A percentile compares a stretch with the other conserved stretches of the same genome.
Evolutionary conservation across 805 yeast genomes (phyloP).

Genomic region (Pichia gijzeniarum): DNA sequence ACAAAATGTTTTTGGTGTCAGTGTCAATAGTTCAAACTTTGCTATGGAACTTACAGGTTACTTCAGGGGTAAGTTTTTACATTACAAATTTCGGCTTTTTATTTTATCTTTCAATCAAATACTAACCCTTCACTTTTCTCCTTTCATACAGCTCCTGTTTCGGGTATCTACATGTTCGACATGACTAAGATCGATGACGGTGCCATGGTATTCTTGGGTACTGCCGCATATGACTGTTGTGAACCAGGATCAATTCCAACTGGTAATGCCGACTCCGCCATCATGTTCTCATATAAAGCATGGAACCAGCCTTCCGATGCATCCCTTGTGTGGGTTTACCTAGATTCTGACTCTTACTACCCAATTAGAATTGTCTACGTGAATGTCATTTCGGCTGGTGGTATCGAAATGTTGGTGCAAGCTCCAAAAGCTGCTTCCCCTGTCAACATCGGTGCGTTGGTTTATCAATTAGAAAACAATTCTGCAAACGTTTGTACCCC

Average conservation of each 20-base stretch:
- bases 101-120: too few species aligned
- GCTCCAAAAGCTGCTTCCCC: constrained; percentile 11
- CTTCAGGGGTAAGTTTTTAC: constrained; percentile 12
- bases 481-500: neutral
- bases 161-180: constrained; percentile 26
- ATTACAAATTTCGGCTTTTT: too few species aligned
- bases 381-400: constrained; percentile 11
- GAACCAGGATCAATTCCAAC: constrained; percentile 7
- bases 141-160: constrained; percentile 17
- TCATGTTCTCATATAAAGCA: constrained; percentile 13
- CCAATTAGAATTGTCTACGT: constrained; percentile 18
- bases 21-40: constrained; percentile 9
- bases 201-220: constrained; percentile 29
- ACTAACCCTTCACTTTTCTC: neutral
- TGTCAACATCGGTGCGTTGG: neutral
- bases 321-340: constrained; percentile 8
- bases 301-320: neutral
- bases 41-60: constrained; percentile 16
- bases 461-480: constrained; percentile 6
- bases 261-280: constrained; percentile 4
- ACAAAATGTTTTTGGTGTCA: neutral
- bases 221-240: constrained; percentile 33
- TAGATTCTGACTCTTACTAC: constrained; percentile 14
- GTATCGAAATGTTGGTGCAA: constrained; percentile 10
- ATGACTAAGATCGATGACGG: constrained; percentile 27